A percentile compares a stretch with the other conserved stretches of the same genome.
Evolutionary conservation across 2,329 filamentous ascomycete genomes (phyloP).

Genomic region (Cladophialophora yegresii): DNA sequence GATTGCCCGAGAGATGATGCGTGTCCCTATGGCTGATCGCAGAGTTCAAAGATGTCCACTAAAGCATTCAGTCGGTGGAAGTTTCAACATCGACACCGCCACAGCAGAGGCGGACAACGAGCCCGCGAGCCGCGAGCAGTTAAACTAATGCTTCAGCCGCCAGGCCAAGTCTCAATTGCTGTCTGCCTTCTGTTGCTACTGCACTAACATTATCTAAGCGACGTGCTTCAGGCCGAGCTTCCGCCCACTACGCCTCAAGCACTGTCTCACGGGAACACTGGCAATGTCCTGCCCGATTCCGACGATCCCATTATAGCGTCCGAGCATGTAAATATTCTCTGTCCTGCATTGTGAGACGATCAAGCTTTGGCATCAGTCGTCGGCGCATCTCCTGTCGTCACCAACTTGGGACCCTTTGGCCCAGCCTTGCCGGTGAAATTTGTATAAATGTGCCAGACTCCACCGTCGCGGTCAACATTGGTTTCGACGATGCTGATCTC

Average conservation of each 20-base stretch:
- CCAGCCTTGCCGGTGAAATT: constrained; percentile 14
- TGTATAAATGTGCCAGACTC: constrained; percentile 11
- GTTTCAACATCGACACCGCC: too few species aligned
- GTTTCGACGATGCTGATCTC: constrained; percentile 7
- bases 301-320: background rate
- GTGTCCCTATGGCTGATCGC: too few species aligned
- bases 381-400: constrained; percentile 10
- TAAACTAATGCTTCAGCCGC: too few species aligned
- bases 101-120: too few species aligned
- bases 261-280: background rate
- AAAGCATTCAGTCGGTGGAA: too few species aligned
- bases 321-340: background rate
- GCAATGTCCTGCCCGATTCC: background rate
- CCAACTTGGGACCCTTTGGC: constrained; percentile 6
- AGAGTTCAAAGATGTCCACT: too few species aligned
- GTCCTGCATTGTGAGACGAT: background rate
- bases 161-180: too few species aligned
- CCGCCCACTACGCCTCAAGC: background rate
- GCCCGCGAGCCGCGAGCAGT: too few species aligned
- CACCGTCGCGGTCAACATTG: background rate
- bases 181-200: background rate
- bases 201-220: too few species aligned
- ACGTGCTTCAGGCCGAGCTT: background rate
- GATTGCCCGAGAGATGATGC: too few species aligned
- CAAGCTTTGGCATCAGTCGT: constrained; percentile 15